A percentile compares a stretch with the other conserved stretches of the same genome.
Conservation (phyloP, 1,284 basidiomycete genomes). For the Bjerkandera adusta region DNA sequence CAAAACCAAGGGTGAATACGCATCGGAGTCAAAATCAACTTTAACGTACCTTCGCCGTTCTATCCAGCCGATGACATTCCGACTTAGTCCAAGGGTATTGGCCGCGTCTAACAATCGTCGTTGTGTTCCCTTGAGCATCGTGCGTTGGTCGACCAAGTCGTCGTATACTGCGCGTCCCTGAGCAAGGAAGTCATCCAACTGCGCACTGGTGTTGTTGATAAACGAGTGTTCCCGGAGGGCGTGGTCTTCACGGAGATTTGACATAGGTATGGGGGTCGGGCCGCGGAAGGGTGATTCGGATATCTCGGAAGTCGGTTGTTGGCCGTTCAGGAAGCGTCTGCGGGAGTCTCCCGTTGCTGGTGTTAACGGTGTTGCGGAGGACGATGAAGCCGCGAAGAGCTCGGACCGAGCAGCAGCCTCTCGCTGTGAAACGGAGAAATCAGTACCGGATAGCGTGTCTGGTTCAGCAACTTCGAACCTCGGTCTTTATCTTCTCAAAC, state of each 20-base stretch:
- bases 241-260: conserved; percentile 64
- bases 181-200: conserved; percentile 85
- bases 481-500: conserved; percentile 66
- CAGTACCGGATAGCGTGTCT: background rate
- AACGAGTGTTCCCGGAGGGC: conserved; percentile 87
- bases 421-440: conserved; percentile 38
- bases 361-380: conserved; percentile 46
- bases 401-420: conserved; percentile 57
- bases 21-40: background rate
- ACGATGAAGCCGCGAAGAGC: conserved; percentile 45
- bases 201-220: conserved; percentile 75
- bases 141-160: conserved; percentile 87
- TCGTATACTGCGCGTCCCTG: conserved; percentile 89
- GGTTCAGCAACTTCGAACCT: conserved; percentile 35
- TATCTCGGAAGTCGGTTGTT: conserved; percentile 42
- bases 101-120: conserved; percentile 82
- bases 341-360: conserved; percentile 53
- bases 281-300: conserved; percentile 75
- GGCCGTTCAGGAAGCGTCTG: conserved; percentile 49
- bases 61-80: conserved; percentile 94
- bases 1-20: background rate
- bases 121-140: conserved; percentile 90
- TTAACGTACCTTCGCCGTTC: conserved; percentile 77
- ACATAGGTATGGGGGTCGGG: conserved; percentile 52
- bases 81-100: conserved; percentile 88